Evolutionary conservation across 768 basidiomycete genomes (phyloP).

Genomic region (Fibroporia radiculosa): DNA sequence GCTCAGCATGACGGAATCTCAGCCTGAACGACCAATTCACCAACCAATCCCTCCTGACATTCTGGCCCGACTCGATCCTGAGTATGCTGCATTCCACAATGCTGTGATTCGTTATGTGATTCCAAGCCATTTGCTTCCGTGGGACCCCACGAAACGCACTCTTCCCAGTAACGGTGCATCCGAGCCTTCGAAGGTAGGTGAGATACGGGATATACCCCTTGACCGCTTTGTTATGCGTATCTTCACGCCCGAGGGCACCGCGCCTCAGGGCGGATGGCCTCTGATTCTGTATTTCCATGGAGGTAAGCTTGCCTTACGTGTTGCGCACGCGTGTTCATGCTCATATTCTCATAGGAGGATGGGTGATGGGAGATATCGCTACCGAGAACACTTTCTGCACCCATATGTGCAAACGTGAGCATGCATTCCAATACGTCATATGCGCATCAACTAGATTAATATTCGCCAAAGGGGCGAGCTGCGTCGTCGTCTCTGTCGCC

Average conservation of each 20-base stretch:
- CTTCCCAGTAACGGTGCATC: constrained; percentile 47
- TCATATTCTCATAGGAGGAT: constrained; percentile 43
- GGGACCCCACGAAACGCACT: constrained; percentile 52
- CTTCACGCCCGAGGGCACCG: constrained; percentile 50
- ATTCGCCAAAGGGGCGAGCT: constrained; percentile 40
- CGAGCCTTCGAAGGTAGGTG: constrained; percentile 46
- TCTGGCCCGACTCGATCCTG: constrained; percentile 49
- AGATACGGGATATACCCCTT: constrained; percentile 43
- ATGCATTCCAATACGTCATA: neutral
- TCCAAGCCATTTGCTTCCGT: constrained; percentile 49
- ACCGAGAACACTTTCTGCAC: constrained; percentile 56
- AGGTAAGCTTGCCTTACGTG: constrained; percentile 29
- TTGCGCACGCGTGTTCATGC: neutral
- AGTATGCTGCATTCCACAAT: constrained; percentile 61
- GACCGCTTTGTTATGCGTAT: constrained; percentile 48
- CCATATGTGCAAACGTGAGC: constrained; percentile 48
- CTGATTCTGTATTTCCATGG: constrained; percentile 71
- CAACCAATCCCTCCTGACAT: constrained; percentile 59
- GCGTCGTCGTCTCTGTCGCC: constrained; percentile 59
- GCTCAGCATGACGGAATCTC: neutral
- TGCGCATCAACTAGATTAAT: neutral
- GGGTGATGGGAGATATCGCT: constrained; percentile 62
- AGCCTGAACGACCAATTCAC: constrained; percentile 8
- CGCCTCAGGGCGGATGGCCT: constrained; percentile 57
- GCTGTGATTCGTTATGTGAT: constrained; percentile 35